Base-by-base conservation (phyloP, 129 eudicot species). In the Lactuca saligna region DNA sequence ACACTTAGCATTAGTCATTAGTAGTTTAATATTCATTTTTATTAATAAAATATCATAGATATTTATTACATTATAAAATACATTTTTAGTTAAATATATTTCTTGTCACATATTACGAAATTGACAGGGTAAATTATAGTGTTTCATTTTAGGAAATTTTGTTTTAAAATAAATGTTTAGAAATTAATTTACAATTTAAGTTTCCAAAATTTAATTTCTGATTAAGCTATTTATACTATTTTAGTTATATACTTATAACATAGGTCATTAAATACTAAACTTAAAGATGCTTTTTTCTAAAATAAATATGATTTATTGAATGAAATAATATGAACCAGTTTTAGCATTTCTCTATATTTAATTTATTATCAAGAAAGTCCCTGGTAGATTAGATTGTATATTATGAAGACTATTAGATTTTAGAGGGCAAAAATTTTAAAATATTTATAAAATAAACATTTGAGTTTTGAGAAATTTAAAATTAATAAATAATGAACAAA, bases 401-500 rank as follows among this genome's bases (percentile, higher is more conserved):
- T 39, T 5, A 0, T 39, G 6, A 7, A 39, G 2, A 5, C 7
- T 39, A 2, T 50, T 50, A 50, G 17, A 2, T 25, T 25, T 25
- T 25, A 25, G 8, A 50, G 20, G 56, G 7, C 56, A 50, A n/a
- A 13, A 13, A 50, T 0, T 9, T 42, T 0, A 9, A 1, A 42
- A 1, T 2, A 1, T 42, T 8, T 12, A 42, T 42, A 42, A 42
- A 3, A 29, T 6, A 65, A 20, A 17, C 16, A 17, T 54, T 42
- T 8, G 5, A 20, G 16, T 9, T 32, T 68, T 17, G 16, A 38
- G 8, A 49, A 64, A 41, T 14, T 4, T 42, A 25, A 41, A 32
- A 74, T 48, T 37, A 32, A 60, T 60, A 6, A 20, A 5, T 73
- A 10, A 25, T 61, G 25, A 54, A 46, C 58, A 64, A 74, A 55